Conservation (phyloP, 176 grass and related monocot genomes). For the Musa itinerans region DNA sequence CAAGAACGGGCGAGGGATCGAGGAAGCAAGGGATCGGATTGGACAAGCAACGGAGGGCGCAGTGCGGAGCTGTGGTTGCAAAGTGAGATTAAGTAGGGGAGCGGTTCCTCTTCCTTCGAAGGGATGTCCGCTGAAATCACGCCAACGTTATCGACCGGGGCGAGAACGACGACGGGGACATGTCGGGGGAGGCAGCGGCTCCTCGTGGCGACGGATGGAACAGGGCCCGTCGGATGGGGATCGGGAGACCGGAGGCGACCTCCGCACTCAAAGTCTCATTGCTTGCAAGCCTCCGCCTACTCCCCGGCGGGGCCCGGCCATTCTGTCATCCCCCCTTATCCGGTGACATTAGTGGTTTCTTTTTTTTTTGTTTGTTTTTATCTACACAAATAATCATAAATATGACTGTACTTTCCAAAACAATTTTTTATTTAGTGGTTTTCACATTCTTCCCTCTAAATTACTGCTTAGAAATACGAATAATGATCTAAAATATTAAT, state of each 20-base stretch:
- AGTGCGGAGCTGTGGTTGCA: not conserved
- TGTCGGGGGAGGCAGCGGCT: not conserved
- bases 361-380: too few relatives aligned
- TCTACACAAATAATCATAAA: too few relatives aligned
- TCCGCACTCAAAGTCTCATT: not conserved
- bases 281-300: not conserved
- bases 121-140: conserved; percentile 19
- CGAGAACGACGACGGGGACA: not conserved
- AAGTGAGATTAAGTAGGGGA: not conserved
- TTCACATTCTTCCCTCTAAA: too few relatives aligned
- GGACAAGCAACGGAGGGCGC: not conserved
- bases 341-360: not conserved
- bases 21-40: not conserved
- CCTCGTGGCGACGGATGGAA: not conserved
- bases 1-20: not conserved
- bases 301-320: not conserved
- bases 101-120: conserved; percentile 15
- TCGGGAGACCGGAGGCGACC: not conserved
- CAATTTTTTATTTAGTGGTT: too few relatives aligned
- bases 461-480: too few relatives aligned
- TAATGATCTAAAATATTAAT: too few relatives aligned
- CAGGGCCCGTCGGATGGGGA: conserved; percentile 6
- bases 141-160: not conserved
- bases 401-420: too few relatives aligned
- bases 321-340: not conserved